Conservation (phyloP, 768 basidiomycete species). For the Gloeostereum incarnatum region DNA sequence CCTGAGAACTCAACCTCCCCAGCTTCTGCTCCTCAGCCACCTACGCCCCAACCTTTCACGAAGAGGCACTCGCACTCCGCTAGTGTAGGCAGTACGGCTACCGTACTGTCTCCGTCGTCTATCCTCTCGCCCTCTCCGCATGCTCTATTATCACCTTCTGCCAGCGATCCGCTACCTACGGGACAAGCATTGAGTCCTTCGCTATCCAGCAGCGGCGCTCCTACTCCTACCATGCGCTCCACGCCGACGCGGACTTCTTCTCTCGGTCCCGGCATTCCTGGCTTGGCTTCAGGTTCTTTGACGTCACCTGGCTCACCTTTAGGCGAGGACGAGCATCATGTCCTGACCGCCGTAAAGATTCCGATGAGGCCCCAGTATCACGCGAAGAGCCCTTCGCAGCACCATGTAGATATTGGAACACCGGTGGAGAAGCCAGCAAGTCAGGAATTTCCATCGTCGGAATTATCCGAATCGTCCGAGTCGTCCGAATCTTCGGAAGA, state of each 20-base stretch:
- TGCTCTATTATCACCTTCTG: no score
- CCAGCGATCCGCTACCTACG: no score
- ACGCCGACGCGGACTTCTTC: not conserved
- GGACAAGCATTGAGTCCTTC: no score
- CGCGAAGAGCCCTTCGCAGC: not conserved
- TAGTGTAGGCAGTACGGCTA: not conserved
- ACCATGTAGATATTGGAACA: not conserved
- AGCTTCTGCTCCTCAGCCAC: not conserved
- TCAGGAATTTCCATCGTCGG: conserved; percentile 3
- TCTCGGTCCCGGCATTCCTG: not conserved
- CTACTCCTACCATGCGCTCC: not conserved
- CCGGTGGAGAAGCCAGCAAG: not conserved
- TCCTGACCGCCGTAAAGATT: conserved; percentile 8
- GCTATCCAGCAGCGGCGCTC: no score
- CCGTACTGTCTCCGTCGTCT: not conserved
- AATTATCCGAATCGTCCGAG: conserved; percentile 1
- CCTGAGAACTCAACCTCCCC: not conserved
- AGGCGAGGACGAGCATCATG: no score
- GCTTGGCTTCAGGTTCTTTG: not conserved
- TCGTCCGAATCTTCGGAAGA: no score
- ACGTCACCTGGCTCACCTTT: not conserved
- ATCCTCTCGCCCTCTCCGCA: not conserved
- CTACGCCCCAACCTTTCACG: conserved; percentile 2
- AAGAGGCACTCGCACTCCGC: not conserved
- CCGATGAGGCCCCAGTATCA: not conserved